These are phyloP conservation scores for Pythium coloratum DNA, from an alignment of 352 stramenopile species.

Conservation along the genomic window DNA sequence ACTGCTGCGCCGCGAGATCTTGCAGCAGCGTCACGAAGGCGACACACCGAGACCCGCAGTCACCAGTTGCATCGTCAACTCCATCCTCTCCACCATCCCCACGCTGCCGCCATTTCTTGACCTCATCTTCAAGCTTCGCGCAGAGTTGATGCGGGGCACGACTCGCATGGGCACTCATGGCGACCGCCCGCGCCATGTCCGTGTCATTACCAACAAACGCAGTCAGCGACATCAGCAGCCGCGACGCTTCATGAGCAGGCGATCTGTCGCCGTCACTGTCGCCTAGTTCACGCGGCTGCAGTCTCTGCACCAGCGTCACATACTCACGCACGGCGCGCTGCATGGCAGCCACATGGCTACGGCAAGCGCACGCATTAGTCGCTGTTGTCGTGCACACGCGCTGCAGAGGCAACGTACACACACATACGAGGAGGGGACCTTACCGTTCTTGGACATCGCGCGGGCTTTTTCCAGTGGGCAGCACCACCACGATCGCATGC, in stretches of 20 bases:
- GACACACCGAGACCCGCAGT: neutral
- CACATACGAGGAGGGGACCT: neutral
- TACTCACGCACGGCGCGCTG: slow-evolving; percentile 21
- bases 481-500: slow-evolving; percentile 30
- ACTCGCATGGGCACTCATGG: slow-evolving; percentile 16
- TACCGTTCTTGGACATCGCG: slow-evolving; percentile 10
- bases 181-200: slow-evolving; percentile 19
- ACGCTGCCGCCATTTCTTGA: slow-evolving; percentile 20
- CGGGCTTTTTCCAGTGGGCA: slow-evolving; percentile 7
- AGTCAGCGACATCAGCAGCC: slow-evolving; percentile 26
- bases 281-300: slow-evolving; percentile 11
- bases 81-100: neutral
- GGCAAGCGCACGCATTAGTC: neutral
- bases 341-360: slow-evolving; percentile 20
- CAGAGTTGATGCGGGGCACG: slow-evolving; percentile 14
- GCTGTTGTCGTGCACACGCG: neutral
- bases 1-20: slow-evolving; percentile 16
- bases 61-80: neutral
- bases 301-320: slow-evolving; percentile 17
- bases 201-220: slow-evolving; percentile 10
- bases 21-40: slow-evolving; percentile 14
- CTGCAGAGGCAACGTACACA: neutral
- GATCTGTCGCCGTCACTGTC: neutral
- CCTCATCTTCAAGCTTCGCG: slow-evolving; percentile 13
- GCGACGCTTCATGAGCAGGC: slow-evolving; percentile 2